Conservation (phyloP, 805 yeast species). For the Schwanniomyces pseudopolymorphus region DNA sequence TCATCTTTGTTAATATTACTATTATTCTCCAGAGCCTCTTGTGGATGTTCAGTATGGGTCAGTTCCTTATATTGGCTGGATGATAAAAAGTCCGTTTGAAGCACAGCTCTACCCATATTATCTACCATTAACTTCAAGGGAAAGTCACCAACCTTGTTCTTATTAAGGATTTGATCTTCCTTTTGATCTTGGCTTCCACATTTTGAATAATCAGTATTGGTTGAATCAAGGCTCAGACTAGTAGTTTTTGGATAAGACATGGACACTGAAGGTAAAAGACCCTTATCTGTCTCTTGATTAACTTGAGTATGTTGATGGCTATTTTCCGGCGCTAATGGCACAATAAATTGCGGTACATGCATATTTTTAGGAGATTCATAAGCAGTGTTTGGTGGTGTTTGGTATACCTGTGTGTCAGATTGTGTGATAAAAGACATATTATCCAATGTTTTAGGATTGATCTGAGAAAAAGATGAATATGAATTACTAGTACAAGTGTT, state of each 20-base stretch:
- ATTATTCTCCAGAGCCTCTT: neutral
- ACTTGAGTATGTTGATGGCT: neutral
- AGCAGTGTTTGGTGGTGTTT: slow-evolving; percentile 20
- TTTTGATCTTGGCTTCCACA: slow-evolving; percentile 1
- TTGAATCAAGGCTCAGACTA: neutral
- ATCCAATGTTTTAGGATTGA: slow-evolving; percentile 34
- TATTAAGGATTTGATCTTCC: neutral
- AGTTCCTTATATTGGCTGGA: neutral
- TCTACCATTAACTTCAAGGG: slow-evolving; percentile 38
- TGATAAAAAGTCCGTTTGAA: slow-evolving; percentile 20
- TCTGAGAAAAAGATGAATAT: slow-evolving; percentile 19
- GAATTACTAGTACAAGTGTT: slow-evolving; percentile 5
- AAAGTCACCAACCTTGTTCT: slow-evolving; percentile 17
- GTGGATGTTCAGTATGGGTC: neutral
- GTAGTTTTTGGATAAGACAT: neutral
- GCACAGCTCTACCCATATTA: slow-evolving; percentile 41
- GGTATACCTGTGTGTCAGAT: slow-evolving; percentile 11
- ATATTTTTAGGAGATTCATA: slow-evolving; percentile 6
- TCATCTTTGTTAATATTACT: neutral
- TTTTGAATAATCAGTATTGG: neutral
- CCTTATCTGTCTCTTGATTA: neutral
- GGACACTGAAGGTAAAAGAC: slow-evolving; percentile 4
- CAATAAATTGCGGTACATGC: neutral
- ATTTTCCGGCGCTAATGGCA: neutral
- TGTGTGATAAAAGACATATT: slow-evolving; percentile 32